Percentiles rank a stretch among this genome's conserved stretches.
Evolutionary conservation across 78 protist genomes (phyloP).

Genomic region (Bigelowiella natans): DNA sequence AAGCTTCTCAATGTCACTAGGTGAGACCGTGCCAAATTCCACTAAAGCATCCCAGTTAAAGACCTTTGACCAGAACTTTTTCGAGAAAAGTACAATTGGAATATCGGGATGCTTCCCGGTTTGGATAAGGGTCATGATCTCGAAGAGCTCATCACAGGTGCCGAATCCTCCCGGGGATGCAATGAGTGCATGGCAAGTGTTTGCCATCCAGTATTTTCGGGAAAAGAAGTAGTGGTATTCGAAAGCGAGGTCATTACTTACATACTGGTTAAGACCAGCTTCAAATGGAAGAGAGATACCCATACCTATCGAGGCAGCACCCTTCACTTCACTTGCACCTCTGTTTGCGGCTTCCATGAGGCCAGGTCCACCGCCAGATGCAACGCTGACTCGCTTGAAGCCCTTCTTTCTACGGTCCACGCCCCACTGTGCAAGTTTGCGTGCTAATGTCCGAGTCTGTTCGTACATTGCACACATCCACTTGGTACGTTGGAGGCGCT

Average conservation of each 20-base stretch:
- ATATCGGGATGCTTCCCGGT: conserved; percentile 18
- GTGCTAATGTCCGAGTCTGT: background rate
- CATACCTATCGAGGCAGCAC: conserved; percentile 26
- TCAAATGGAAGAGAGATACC: conserved; percentile 45
- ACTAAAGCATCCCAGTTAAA: conserved; percentile 18
- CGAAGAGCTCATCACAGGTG: conserved; percentile 44
- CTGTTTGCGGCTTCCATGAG: conserved; percentile 27
- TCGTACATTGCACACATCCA: background rate
- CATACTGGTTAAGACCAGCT: conserved; percentile 33
- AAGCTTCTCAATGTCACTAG: conserved; percentile 10
- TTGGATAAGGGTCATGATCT: conserved; percentile 40
- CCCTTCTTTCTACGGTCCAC: background rate
- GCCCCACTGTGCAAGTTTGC: background rate
- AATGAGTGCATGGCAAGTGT: conserved; percentile 23
- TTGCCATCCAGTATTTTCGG: conserved; percentile 37
- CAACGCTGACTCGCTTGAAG: background rate
- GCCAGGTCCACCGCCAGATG: conserved; percentile 34
- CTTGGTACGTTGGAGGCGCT: background rate
- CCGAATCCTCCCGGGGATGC: conserved; percentile 43
- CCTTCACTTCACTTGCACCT: conserved; percentile 2
- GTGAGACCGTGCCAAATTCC: conserved; percentile 11
- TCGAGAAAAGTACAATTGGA: conserved; percentile 34
- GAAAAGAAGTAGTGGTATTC: conserved; percentile 47
- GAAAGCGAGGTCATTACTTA: conserved; percentile 28
- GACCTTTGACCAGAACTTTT: conserved; percentile 23